These are phyloP conservation scores for Penicillium ochrochloron DNA, from an alignment of 495 filamentous ascomycete genomes.

Conservation along the genomic window DNA sequence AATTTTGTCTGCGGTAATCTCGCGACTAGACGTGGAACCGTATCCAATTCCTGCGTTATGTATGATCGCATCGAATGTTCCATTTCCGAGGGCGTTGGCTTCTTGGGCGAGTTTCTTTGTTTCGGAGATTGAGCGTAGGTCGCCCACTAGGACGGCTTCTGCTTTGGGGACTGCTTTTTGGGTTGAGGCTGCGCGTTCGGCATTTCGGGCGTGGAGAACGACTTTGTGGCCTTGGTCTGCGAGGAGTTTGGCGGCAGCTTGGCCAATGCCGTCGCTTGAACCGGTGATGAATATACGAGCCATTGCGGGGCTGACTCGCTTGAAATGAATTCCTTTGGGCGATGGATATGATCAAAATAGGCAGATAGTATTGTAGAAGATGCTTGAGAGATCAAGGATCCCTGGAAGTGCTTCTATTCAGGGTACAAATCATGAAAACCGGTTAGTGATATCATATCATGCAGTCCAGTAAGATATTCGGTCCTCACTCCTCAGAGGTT, in stretches of 20 bases:
- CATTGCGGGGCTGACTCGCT: slow-evolving; percentile 36
- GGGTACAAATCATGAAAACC: not conserved
- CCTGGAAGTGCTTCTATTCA: not conserved
- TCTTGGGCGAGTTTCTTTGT: slow-evolving; percentile 57
- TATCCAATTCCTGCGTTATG: slow-evolving; percentile 62
- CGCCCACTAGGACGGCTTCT: slow-evolving; percentile 53
- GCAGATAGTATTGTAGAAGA: not conserved
- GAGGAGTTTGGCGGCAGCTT: slow-evolving; percentile 53
- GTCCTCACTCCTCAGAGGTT: not conserved
- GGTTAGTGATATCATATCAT: not conserved
- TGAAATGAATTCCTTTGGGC: not conserved
- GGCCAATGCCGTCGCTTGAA: slow-evolving; percentile 52
- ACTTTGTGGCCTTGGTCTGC: slow-evolving; percentile 57
- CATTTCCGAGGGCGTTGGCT: slow-evolving; percentile 45
- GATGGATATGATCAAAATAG: not conserved
- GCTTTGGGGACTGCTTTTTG: slow-evolving; percentile 52
- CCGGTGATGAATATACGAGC: slow-evolving; percentile 63
- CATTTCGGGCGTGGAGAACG: slow-evolving; percentile 60
- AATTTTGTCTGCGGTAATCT: slow-evolving; percentile 50
- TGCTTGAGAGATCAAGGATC: not conserved
- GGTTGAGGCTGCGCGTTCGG: slow-evolving; percentile 50
- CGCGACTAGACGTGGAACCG: slow-evolving; percentile 35
- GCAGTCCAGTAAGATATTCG: not conserved
- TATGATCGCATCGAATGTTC: slow-evolving; percentile 59
- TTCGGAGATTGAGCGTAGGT: slow-evolving; percentile 56